Percentiles rank a stretch among this genome's conserved stretches.
These are phyloP conservation scores for Phlegmacium glaucopus DNA, from an alignment of 768 basidiomycete species.

Conservation along the genomic window DNA sequence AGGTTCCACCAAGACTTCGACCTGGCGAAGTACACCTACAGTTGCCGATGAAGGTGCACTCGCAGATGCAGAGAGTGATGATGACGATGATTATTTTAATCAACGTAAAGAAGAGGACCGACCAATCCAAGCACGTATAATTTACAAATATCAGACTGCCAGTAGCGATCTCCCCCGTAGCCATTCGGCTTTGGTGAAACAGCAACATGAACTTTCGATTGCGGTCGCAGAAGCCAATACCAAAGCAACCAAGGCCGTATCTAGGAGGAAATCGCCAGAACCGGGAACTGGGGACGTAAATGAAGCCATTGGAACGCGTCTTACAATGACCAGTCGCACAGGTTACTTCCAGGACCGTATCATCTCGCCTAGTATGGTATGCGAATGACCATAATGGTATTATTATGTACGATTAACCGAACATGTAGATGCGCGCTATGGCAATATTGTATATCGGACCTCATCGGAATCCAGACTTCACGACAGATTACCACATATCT, in stretches of 20 bases:
- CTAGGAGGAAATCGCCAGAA: slow-evolving; percentile 22
- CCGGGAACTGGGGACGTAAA: slow-evolving; percentile 31
- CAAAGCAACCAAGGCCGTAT: slow-evolving; percentile 36
- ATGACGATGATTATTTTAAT: slow-evolving; percentile 45
- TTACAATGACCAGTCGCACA: slow-evolving; percentile 94
- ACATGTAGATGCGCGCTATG: slow-evolving; percentile 97
- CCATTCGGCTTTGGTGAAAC: slow-evolving; percentile 40
- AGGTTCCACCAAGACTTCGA: slow-evolving; percentile 27
- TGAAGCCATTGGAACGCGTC: slow-evolving; percentile 75
- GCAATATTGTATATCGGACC: slow-evolving; percentile 97
- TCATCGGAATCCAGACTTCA: slow-evolving; percentile 89
- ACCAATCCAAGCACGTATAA: slow-evolving; percentile 71
- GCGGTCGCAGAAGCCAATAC: slow-evolving; percentile 50
- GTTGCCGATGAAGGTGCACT: slow-evolving; percentile 46
- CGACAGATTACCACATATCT: slow-evolving; percentile 93
- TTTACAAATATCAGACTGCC: slow-evolving; percentile 45
- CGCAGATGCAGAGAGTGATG: slow-evolving; percentile 54
- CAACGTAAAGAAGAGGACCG: slow-evolving; percentile 66
- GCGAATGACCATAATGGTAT: slow-evolving; percentile 19
- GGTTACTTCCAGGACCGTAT: slow-evolving; percentile 94
- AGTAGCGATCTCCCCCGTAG: slow-evolving; percentile 25
- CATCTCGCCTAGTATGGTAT: slow-evolving; percentile 93
- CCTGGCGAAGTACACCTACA: slow-evolving; percentile 12
- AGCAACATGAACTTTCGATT: slow-evolving; percentile 49
- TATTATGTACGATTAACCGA: slow-evolving; percentile 2